These are phyloP conservation scores for Aspergillus niger DNA, from an alignment of 2,329 filamentous ascomycete genomes.

Conservation along the genomic window DNA sequence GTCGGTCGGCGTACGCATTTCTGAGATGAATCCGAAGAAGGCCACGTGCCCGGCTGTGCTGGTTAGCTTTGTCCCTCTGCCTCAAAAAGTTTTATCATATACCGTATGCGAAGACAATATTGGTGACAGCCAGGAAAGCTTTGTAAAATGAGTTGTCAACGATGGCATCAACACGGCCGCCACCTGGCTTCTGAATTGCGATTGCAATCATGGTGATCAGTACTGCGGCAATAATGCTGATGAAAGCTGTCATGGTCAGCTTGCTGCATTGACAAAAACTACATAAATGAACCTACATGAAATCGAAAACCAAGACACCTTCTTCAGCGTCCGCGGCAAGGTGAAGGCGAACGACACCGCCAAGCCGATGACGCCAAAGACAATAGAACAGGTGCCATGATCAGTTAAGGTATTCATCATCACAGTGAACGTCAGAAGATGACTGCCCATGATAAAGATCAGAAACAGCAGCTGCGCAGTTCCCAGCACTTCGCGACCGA, in stretches of 20 bases:
- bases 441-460: slow-evolving; percentile 68
- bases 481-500: slow-evolving; percentile 64
- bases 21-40: slow-evolving; percentile 67
- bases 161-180: slow-evolving; percentile 37
- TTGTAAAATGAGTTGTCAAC: slow-evolving; percentile 51
- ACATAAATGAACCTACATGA: slow-evolving; percentile 31
- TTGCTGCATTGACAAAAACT: not conserved
- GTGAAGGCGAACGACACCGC: slow-evolving; percentile 60
- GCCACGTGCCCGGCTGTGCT: slow-evolving; percentile 58
- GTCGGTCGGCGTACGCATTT: slow-evolving; percentile 62
- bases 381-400: slow-evolving; percentile 63
- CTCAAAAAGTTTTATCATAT: not conserved
- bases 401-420: slow-evolving; percentile 66
- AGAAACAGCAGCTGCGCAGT: slow-evolving; percentile 64
- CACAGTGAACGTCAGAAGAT: slow-evolving; percentile 69
- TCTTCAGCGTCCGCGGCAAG: slow-evolving; percentile 63
- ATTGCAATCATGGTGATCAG: slow-evolving; percentile 67
- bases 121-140: slow-evolving; percentile 62
- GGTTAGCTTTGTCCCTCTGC: not conserved
- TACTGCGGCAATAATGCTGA: slow-evolving; percentile 60
- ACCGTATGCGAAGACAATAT: slow-evolving; percentile 71
- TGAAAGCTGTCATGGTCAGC: slow-evolving; percentile 52
- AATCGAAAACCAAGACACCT: slow-evolving; percentile 62
- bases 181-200: slow-evolving; percentile 52
- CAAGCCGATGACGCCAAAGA: slow-evolving; percentile 63